Conservation (phyloP, 2,329 filamentous ascomycete genomes). For the Erysiphe neolycopersici region DNA sequence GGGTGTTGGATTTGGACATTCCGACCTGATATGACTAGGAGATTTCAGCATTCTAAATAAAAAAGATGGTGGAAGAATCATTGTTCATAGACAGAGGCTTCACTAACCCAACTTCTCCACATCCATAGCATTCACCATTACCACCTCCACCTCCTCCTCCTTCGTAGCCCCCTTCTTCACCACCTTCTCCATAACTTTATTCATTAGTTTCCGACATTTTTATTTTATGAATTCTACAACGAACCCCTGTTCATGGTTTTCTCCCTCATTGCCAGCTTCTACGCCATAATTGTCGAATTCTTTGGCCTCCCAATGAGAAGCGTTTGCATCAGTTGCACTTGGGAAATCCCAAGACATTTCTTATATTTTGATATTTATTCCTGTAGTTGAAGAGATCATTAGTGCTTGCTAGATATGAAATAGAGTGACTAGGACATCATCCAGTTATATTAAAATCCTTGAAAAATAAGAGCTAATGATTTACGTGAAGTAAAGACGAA, state of each 20-base stretch:
- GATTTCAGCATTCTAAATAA: slow-evolving; percentile 2
- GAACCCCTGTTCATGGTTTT: too few species aligned
- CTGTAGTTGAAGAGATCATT: too few species aligned
- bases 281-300: slow-evolving; percentile 1
- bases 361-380: too few species aligned
- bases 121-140: slow-evolving; percentile 12
- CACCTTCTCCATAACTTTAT: too few species aligned
- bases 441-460: too few species aligned
- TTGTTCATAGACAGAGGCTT: slow-evolving; percentile 2
- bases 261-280: slow-evolving; percentile 1
- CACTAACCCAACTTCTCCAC: slow-evolving; percentile 24
- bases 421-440: too few species aligned
- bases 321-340: background rate
- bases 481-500: too few species aligned
- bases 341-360: slow-evolving; percentile 9
- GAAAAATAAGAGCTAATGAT: too few species aligned
- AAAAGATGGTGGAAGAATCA: background rate
- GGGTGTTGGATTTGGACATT: slow-evolving; percentile 27
- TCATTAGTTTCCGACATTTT: too few species aligned
- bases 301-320: slow-evolving; percentile 1
- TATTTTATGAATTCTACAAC: too few species aligned
- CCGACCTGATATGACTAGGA: slow-evolving; percentile 30
- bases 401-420: too few species aligned
- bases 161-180: too few species aligned
- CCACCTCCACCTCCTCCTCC: slow-evolving; percentile 1